Evolutionary conservation across 352 stramenopile genomes (phyloP).

Genomic region (Phytophthora palmivora): DNA sequence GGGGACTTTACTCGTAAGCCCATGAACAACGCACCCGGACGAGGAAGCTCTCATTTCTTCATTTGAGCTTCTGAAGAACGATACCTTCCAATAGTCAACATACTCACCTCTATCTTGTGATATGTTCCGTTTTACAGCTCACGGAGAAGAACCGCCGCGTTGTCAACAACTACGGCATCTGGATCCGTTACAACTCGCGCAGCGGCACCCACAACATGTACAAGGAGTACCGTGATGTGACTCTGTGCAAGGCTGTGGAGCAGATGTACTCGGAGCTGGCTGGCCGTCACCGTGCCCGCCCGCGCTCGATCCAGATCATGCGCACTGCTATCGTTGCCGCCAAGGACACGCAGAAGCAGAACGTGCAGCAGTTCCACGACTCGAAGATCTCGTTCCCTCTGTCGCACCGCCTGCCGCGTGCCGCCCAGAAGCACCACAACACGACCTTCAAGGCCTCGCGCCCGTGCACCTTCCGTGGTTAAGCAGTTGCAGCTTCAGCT

Average conservation of each 20-base stretch:
- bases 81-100: background rate
- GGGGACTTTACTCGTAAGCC: constrained; percentile 38
- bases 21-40: constrained; percentile 31
- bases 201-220: constrained; percentile 99
- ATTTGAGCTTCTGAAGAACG: background rate
- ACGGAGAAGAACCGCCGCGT: constrained; percentile 98
- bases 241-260: constrained; percentile 97
- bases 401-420: constrained; percentile 94
- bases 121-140: constrained; percentile 68
- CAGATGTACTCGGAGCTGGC: constrained; percentile 99
- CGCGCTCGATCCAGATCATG: constrained; percentile 99
- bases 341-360: constrained; percentile 96
- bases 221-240: constrained; percentile 99
- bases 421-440: constrained; percentile 95
- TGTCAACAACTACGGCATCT: constrained; percentile 99
- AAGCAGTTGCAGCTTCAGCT: constrained; percentile 54
- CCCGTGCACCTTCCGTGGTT: constrained; percentile 98
- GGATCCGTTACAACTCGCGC: constrained; percentile 99
- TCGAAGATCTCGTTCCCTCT: constrained; percentile 98
- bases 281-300: constrained; percentile 96
- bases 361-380: constrained; percentile 98
- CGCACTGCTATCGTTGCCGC: constrained; percentile 95
- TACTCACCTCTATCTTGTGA: constrained; percentile 21
- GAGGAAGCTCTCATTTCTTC: constrained; percentile 5
- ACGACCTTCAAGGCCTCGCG: constrained; percentile 96